These are phyloP conservation scores for Penicillium glabrum DNA, from an alignment of 2,329 filamentous ascomycete species.

Conservation along the genomic window DNA sequence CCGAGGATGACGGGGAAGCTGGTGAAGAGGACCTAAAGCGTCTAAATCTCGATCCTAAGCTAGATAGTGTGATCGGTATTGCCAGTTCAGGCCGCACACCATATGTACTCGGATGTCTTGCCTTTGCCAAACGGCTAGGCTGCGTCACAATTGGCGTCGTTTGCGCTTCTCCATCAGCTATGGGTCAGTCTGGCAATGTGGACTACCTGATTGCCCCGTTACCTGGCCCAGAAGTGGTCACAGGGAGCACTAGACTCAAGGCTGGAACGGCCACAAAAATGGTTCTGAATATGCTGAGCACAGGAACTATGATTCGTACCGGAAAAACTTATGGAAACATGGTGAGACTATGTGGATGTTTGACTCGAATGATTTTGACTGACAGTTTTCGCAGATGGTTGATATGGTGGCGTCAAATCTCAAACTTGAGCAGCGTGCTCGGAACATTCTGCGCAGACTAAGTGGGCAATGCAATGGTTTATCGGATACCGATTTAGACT, in stretches of 20 bases:
- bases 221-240: conserved; percentile 45
- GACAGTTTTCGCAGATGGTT: conserved; percentile 29
- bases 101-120: conserved; percentile 42
- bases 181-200: conserved; percentile 25
- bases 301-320: conserved; percentile 42
- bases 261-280: conserved; percentile 49
- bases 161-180: conserved; percentile 39
- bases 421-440: conserved; percentile 37
- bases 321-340: conserved; percentile 47
- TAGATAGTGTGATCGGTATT: conserved; percentile 45
- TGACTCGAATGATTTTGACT: background rate
- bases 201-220: conserved; percentile 40
- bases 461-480: conserved; percentile 17
- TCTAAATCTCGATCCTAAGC: conserved; percentile 27
- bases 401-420: conserved; percentile 41
- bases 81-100: conserved; percentile 47
- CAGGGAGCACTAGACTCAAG: conserved; percentile 49
- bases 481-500: conserved; percentile 28
- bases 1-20: conserved; percentile 38
- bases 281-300: conserved; percentile 48
- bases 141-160: conserved; percentile 41
- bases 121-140: conserved; percentile 36
- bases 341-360: conserved; percentile 21
- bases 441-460: conserved; percentile 33
- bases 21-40: conserved; percentile 33